Conservation (phyloP, 805 yeast genomes). For the Metschnikowia gelsemii region DNA sequence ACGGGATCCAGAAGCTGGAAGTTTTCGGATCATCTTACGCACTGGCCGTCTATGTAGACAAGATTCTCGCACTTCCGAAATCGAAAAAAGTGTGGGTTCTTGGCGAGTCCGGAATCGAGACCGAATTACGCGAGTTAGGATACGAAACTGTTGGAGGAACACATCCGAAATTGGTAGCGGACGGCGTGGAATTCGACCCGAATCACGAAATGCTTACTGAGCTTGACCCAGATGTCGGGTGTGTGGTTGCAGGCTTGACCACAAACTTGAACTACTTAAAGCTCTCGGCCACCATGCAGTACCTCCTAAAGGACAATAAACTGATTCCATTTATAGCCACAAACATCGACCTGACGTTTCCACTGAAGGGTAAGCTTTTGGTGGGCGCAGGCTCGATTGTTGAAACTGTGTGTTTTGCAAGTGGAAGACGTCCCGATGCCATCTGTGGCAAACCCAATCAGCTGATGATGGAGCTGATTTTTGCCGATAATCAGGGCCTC, state of each 20-base stretch:
- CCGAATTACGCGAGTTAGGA: slow-evolving; percentile 74
- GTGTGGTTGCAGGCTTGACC: slow-evolving; percentile 88
- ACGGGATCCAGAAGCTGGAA: slow-evolving; percentile 55
- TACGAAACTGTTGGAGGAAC: slow-evolving; percentile 80
- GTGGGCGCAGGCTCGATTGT: slow-evolving; percentile 97
- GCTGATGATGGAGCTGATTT: slow-evolving; percentile 77
- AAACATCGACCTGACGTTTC: slow-evolving; percentile 92
- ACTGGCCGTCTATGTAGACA: slow-evolving; percentile 78
- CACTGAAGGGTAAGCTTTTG: slow-evolving; percentile 77
- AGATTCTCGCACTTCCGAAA: slow-evolving; percentile 71
- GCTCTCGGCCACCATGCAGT: slow-evolving; percentile 77
- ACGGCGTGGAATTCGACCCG: slow-evolving; percentile 54
- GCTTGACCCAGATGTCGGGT: slow-evolving; percentile 73
- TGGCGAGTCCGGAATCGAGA: slow-evolving; percentile 84
- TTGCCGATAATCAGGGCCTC: slow-evolving; percentile 40
- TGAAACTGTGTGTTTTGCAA: slow-evolving; percentile 67
- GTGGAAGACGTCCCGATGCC: slow-evolving; percentile 82
- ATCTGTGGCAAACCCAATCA: slow-evolving; percentile 87
- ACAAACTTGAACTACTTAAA: slow-evolving; percentile 75
- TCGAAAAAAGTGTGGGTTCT: slow-evolving; percentile 82
- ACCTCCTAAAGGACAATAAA: slow-evolving; percentile 57
- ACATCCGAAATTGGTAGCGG: slow-evolving; percentile 53
- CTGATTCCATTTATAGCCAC: slow-evolving; percentile 82
- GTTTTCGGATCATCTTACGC: slow-evolving; percentile 93
- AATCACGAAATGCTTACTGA: slow-evolving; percentile 52